Evolutionary conservation across 257 asterid genomes (phyloP), one percentile per base, ranked within the genome.

Genomic region (Solanum etuberosum): DNA sequence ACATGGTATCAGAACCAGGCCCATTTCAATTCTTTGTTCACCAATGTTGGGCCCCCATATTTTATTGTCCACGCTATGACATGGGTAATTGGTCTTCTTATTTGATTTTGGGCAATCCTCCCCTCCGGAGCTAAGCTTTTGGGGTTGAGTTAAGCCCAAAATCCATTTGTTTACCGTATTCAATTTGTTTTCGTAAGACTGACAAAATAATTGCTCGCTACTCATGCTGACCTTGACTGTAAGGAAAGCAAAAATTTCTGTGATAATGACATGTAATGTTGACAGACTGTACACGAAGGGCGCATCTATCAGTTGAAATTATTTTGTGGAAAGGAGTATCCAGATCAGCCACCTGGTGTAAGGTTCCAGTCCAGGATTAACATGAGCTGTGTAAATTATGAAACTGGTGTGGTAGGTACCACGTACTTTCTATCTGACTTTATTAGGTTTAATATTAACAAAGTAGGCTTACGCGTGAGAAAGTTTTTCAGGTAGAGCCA

Each of bases 211-310:
- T 46, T 81, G 34, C 78, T 73, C 14, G 38, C 85, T 72, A 35
- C 63, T n/a, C 68, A 31, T 10, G 78, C 32, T 40, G 46, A 65
- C 77, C 80, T 77, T 23, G 68, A 46, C 18, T 21, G 32, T 15
- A 9, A 32, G 20, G 21, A 70, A 77, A 42, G 51, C 25, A 63
- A 84, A 82, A 14, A 25, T 21, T 86, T 80, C 27, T 12, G 16
- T 31, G 85, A 88, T 91, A 68, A 87, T 83, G 40, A 21, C 83
- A 71, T 83, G 83, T 77, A 13, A 63, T 89, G 73, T 87, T 68
- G 27, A 77, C 94, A 95, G 98, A 91, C 94, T 89, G 98, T 93
- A 85, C 95, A 95, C 12, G 98, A 94, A 89, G 98, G 98, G 70
- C 96, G 94, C 76, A 95, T 95, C 87, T 94, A 95, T 90, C 98